A percentile compares a stretch with the other conserved stretches of the same genome.
Evolutionary conservation across 2,329 filamentous ascomycete genomes (phyloP).

Genomic region (Trichoderma sp.): DNA sequence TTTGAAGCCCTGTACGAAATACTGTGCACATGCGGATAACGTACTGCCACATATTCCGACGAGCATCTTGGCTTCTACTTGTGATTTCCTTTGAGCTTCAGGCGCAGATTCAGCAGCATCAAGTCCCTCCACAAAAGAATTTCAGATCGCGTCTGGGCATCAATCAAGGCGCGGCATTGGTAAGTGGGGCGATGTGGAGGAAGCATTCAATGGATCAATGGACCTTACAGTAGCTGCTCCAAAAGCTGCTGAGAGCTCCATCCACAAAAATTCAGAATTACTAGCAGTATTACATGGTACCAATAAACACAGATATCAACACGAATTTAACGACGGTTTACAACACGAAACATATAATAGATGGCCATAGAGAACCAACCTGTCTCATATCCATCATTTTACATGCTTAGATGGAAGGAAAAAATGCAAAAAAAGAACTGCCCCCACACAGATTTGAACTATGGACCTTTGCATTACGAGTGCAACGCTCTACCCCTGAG

Average conservation of each 20-base stretch:
- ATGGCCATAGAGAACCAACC: background rate
- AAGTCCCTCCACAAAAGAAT: slow-evolving; percentile 2
- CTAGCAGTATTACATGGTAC: background rate
- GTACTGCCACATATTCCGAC: slow-evolving; percentile 74
- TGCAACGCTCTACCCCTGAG: slow-evolving; percentile 10
- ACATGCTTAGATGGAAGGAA: background rate
- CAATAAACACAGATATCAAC: background rate
- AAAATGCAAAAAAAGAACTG: background rate
- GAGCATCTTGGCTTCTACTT: slow-evolving; percentile 55
- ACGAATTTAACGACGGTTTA: background rate
- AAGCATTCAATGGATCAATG: background rate
- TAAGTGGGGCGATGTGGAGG: slow-evolving; percentile 11
- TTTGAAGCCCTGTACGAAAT: background rate
- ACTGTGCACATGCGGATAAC: slow-evolving; percentile 22
- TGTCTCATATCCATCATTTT: background rate
- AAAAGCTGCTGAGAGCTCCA: background rate
- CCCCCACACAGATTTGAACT: slow-evolving; percentile 8
- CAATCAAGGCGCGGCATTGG: slow-evolving; percentile 12
- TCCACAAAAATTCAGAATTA: background rate
- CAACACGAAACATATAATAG: background rate
- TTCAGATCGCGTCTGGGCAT: slow-evolving; percentile 7
- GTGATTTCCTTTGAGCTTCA: background rate
- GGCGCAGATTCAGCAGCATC: background rate
- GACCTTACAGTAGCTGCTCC: background rate
- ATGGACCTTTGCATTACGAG: slow-evolving; percentile 8